Conservation (phyloP, 805 yeast species). For the Suhomyces sp. region DNA sequence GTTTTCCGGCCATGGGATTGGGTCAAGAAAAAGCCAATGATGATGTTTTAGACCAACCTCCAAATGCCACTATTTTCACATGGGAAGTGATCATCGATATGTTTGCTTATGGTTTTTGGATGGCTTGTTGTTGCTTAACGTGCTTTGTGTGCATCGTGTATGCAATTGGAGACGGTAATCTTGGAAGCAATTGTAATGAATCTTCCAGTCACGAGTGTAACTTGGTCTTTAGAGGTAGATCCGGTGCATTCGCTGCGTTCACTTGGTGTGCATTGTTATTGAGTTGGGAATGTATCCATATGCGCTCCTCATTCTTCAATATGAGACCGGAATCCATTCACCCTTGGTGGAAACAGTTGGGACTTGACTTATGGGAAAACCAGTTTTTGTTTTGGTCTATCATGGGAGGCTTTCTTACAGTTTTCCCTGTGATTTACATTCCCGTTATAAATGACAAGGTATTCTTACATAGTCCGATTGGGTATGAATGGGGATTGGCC, state of each 20-base stretch:
- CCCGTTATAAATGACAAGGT: constrained; percentile 42
- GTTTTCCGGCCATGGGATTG: constrained; percentile 40
- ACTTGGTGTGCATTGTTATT: constrained; percentile 42
- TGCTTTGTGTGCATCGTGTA: constrained; percentile 38
- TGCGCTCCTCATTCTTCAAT: constrained; percentile 31
- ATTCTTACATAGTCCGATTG: constrained; percentile 37
- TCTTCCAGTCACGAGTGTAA: constrained; percentile 23
- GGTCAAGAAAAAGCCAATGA: constrained; percentile 41
- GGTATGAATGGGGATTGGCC: constrained; percentile 42
- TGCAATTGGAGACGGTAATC: constrained; percentile 39
- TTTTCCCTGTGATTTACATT: constrained; percentile 41
- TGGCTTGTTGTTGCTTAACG: constrained; percentile 42
- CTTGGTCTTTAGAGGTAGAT: constrained; percentile 38
- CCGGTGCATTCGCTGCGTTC: constrained; percentile 39
- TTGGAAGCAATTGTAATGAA: constrained; percentile 37
- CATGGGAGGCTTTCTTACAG: constrained; percentile 34
- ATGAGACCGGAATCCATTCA: constrained; percentile 38
- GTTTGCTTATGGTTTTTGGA: constrained; percentile 41
- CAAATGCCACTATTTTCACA: constrained; percentile 38
- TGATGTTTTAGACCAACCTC: constrained; percentile 38
- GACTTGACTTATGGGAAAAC: constrained; percentile 35
- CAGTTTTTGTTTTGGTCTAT: constrained; percentile 40
- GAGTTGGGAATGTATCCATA: constrained; percentile 44
- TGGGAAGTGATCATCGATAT: constrained; percentile 42
- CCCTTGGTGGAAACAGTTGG: constrained; percentile 39